Conservation (phyloP, 371 early-diverging fungal species). For the Actinomortierella ambigua region DNA sequence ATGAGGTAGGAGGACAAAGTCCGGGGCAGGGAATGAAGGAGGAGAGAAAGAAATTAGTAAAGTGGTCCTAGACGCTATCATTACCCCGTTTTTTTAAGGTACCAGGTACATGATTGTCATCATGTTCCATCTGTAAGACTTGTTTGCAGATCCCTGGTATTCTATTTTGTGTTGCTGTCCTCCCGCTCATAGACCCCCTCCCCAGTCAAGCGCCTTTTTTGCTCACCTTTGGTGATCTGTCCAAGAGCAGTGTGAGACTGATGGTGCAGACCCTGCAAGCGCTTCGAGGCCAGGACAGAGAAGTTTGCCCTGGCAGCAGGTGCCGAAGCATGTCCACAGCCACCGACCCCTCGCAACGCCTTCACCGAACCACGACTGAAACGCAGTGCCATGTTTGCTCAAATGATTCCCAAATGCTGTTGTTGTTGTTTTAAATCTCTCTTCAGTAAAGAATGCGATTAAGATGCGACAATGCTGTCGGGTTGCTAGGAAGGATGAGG, state of each 20-base stretch:
- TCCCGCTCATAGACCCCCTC: too few relatives aligned
- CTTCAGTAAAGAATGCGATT: too few relatives aligned
- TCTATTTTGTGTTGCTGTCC: too few relatives aligned
- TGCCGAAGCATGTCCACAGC: too few relatives aligned
- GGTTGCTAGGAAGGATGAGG: slow-evolving; percentile 33
- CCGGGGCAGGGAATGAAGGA: neutral
- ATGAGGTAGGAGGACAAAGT: neutral
- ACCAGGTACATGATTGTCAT: neutral
- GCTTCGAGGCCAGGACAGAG: slow-evolving; percentile 30
- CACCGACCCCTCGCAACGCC: too few relatives aligned
- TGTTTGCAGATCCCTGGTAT: too few relatives aligned
- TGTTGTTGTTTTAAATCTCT: too few relatives aligned
- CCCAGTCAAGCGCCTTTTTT: too few relatives aligned
- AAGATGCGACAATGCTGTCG: slow-evolving; percentile 18
- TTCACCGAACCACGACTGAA: too few relatives aligned
- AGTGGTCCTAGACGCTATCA: neutral
- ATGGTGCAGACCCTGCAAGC: slow-evolving; percentile 12
- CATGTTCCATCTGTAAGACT: too few relatives aligned
- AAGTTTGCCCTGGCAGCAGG: slow-evolving; percentile 4
- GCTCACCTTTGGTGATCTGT: slow-evolving; percentile 24
- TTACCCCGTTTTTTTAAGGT: neutral
- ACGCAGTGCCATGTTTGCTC: slow-evolving; percentile 17
- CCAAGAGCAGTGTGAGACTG: slow-evolving; percentile 11
- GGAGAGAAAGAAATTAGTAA: neutral
- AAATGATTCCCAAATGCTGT: too few relatives aligned